Evolutionary conservation across 169 alveolate species (phyloP).

Genomic region (Plasmodium gaboni): DNA sequence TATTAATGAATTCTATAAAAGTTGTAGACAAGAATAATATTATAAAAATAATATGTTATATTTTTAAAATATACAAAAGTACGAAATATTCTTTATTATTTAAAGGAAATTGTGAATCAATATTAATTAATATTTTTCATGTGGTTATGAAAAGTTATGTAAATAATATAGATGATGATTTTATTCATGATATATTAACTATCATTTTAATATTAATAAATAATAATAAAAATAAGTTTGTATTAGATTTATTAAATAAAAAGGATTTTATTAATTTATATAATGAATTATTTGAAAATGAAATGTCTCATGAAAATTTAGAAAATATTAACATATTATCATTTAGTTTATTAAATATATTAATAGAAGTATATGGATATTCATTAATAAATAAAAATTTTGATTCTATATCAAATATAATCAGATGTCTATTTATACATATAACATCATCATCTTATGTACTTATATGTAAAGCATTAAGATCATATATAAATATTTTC

Average conservation of each 20-base stretch:
- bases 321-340: conserved; percentile 63
- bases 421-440: conserved; percentile 65
- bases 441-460: conserved; percentile 67
- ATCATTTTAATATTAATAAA: conserved; percentile 48
- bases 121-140: conserved; percentile 38
- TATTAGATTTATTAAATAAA: conserved; percentile 53
- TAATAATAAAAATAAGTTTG: conserved; percentile 55
- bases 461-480: conserved; percentile 71
- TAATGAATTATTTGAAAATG: conserved; percentile 61
- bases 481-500: conserved; percentile 68
- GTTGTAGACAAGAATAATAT: conserved; percentile 66
- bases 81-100: conserved; percentile 65
- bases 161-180: conserved; percentile 25
- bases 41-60: conserved; percentile 69
- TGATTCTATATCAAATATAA: conserved; percentile 32
- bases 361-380: conserved; percentile 55
- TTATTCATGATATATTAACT: conserved; percentile 45
- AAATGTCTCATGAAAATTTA: conserved; percentile 53
- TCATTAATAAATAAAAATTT: conserved; percentile 44
- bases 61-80: conserved; percentile 72
- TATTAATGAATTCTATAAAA: conserved; percentile 45
- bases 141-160: conserved; percentile 31
- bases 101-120: conserved; percentile 64
- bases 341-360: conserved; percentile 53
- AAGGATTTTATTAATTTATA: conserved; percentile 33